Percentiles rank a stretch among this genome's conserved stretches.
Evolutionary conservation across 73 alveolate species (phyloP).

Genomic region (Halteria grandinella): DNA sequence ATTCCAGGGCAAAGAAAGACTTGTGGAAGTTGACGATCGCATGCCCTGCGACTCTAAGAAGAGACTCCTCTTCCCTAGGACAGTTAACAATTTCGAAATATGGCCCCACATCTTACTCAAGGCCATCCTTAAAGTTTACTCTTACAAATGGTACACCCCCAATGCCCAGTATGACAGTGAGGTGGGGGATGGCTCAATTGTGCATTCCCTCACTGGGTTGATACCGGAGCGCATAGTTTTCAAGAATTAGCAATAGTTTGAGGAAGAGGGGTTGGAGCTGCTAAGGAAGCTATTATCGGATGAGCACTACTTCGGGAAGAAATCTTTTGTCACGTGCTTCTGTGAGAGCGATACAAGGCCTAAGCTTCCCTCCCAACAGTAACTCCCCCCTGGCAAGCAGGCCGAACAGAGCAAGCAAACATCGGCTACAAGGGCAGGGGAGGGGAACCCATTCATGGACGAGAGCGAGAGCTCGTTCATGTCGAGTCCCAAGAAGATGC

Average conservation of each 20-base stretch:
- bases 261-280: slow-evolving; percentile 46
- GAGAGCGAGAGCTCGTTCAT: neutral
- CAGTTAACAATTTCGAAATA: slow-evolving; percentile 84
- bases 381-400: slow-evolving; percentile 42
- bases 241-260: slow-evolving; percentile 47
- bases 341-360: slow-evolving; percentile 71
- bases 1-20: slow-evolving; percentile 95
- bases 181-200: slow-evolving; percentile 91
- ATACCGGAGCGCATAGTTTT: slow-evolving; percentile 80
- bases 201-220: slow-evolving; percentile 96
- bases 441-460: neutral
- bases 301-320: slow-evolving; percentile 67
- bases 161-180: slow-evolving; percentile 69
- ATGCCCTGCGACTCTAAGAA: slow-evolving; percentile 94
- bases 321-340: slow-evolving; percentile 58
- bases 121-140: slow-evolving; percentile 91
- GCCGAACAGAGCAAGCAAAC: too few species aligned
- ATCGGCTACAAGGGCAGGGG: too few species aligned
- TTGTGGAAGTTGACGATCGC: slow-evolving; percentile 92
- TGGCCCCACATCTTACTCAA: slow-evolving; percentile 95
- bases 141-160: slow-evolving; percentile 80
- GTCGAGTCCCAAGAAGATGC: slow-evolving; percentile 40
- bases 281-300: slow-evolving; percentile 63
- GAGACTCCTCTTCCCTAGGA: slow-evolving; percentile 88
- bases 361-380: slow-evolving; percentile 50